Percentiles rank a stretch among this genome's conserved stretches.
Evolutionary conservation across 2,329 filamentous ascomycete genomes (phyloP).

Genomic region (Cercospora zeae-maydis): DNA sequence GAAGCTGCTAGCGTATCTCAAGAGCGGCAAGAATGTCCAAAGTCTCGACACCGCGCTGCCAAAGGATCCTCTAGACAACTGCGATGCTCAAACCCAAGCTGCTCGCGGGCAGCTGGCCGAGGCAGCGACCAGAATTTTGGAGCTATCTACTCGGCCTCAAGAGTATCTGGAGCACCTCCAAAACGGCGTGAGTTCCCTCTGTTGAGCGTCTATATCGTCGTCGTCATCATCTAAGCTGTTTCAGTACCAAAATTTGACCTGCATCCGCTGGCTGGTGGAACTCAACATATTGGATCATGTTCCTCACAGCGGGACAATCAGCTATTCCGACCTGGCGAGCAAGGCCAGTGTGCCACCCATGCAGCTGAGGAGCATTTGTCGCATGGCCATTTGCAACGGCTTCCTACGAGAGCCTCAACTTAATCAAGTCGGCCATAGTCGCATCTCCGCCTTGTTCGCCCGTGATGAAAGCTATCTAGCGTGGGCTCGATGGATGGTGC

Average conservation of each 20-base stretch:
- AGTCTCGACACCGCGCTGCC: not conserved
- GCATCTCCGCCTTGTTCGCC: constrained; percentile 18
- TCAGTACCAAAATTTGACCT: constrained; percentile 23
- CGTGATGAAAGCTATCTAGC: constrained; percentile 18
- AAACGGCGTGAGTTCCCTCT: constrained; percentile 14
- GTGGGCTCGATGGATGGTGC: constrained; percentile 18
- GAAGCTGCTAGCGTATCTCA: constrained; percentile 3
- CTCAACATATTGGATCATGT: constrained; percentile 20
- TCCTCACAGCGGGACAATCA: constrained; percentile 13
- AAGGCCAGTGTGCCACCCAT: constrained; percentile 16
- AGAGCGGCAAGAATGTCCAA: not conserved
- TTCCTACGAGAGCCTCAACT: constrained; percentile 22
- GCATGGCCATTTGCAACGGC: constrained; percentile 24
- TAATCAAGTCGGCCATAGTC: constrained; percentile 19
- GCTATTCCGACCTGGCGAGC: constrained; percentile 13
- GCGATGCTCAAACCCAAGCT: not conserved
- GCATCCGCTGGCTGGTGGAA: constrained; percentile 24
- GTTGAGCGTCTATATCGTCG: no score
- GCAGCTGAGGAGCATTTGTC: constrained; percentile 22
- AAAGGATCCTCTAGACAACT: constrained; percentile 4
- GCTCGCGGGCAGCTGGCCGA: constrained; percentile 17
- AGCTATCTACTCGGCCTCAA: constrained; percentile 19
- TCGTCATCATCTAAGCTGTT: constrained; percentile 2
- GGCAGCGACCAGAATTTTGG: constrained; percentile 21
- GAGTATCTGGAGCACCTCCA: constrained; percentile 23